Conservation (phyloP, 345 rosid genomes). For the Alliaria petiolata region DNA sequence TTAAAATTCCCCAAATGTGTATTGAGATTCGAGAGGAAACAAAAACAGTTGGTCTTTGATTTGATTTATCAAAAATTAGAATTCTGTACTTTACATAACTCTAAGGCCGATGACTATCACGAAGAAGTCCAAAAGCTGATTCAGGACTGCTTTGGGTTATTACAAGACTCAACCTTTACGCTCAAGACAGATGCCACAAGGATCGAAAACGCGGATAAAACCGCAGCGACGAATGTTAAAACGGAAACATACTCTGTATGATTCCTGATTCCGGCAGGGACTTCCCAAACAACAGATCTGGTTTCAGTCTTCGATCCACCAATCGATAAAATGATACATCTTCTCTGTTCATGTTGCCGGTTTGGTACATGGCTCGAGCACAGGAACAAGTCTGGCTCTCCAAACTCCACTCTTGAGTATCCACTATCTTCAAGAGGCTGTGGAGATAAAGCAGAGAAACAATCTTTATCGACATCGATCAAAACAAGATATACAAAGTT, state of each 20-base stretch:
- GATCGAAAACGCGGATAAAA: conserved; percentile 45
- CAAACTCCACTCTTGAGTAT: conserved; percentile 54
- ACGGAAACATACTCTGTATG: conserved; percentile 51
- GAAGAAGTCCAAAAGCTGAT: neutral
- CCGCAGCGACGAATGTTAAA: conserved; percentile 51
- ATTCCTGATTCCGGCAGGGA: conserved; percentile 53
- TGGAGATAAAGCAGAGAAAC: conserved; percentile 2
- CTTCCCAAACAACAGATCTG: conserved; percentile 45
- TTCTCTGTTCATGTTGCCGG: conserved; percentile 19
- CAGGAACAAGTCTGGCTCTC: conserved; percentile 56
- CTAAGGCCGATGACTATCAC: neutral
- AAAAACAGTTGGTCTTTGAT: neutral
- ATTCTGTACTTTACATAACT: no score
- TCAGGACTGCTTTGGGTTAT: conserved; percentile 12
- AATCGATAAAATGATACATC: conserved; percentile 39
- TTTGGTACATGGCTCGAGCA: conserved; percentile 34
- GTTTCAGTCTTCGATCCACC: conserved; percentile 13
- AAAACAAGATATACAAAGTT: neutral
- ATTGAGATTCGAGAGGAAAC: neutral
- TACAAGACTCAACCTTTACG: conserved; percentile 25
- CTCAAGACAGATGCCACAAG: conserved; percentile 37
- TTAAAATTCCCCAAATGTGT: neutral
- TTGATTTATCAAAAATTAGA: neutral
- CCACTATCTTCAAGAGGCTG: conserved; percentile 63
- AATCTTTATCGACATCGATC: neutral